phyloP scores from a whole-genome alignment of 2,329 filamentous ascomycete genomes.

The Colletotrichum falcatum region DNA sequence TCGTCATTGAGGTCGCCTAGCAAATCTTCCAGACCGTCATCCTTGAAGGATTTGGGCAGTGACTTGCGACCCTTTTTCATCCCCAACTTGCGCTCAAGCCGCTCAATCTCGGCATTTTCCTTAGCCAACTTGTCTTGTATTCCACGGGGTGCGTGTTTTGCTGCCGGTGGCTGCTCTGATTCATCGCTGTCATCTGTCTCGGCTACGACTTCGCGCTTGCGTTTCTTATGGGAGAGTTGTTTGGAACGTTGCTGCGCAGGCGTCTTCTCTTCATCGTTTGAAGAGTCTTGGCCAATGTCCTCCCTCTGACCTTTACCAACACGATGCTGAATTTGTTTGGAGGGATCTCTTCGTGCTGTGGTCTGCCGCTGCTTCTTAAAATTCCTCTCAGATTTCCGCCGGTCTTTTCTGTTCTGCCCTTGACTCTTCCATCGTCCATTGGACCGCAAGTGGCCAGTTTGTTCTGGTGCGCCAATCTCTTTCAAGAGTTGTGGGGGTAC shows the following conservation, averaged over 20 bases:
- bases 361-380: constrained; percentile 64
- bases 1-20: constrained; percentile 71
- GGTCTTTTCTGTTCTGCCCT: constrained; percentile 67
- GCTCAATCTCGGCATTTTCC: constrained; percentile 90
- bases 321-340: constrained; percentile 43
- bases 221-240: constrained; percentile 12
- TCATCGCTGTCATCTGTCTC: constrained; percentile 44
- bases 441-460: constrained; percentile 16
- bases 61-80: constrained; percentile 81
- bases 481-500: constrained; percentile 59
- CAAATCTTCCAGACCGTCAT: constrained; percentile 86
- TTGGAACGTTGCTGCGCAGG: not conserved
- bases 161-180: constrained; percentile 38
- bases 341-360: constrained; percentile 43
- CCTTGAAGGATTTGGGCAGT: constrained; percentile 77
- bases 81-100: constrained; percentile 88
- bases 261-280: constrained; percentile 34
- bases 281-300: constrained; percentile 44
- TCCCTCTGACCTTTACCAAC: constrained; percentile 42
- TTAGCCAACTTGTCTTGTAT: constrained; percentile 76
- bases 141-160: constrained; percentile 28
- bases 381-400: constrained; percentile 73
- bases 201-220: constrained; percentile 31
- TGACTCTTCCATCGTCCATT: constrained; percentile 40
- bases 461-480: constrained; percentile 52